These are phyloP conservation scores for Populus hybrid DNA, from an alignment of 441 rosid genomes.

Conservation along the genomic window DNA sequence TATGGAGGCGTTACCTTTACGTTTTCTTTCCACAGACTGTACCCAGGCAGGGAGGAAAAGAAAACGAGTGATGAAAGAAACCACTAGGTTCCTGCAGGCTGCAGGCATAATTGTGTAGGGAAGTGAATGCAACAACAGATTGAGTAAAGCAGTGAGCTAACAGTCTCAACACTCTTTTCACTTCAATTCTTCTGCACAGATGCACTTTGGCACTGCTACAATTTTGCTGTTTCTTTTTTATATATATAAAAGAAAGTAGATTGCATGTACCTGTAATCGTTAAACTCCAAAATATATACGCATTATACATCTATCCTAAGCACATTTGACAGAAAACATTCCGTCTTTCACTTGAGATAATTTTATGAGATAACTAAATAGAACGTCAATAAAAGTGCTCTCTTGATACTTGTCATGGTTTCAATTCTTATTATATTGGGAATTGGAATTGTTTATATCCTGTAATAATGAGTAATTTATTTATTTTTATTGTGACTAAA, in stretches of 20 bases:
- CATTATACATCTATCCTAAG: no score
- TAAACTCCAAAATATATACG: no score
- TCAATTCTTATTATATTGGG: no score
- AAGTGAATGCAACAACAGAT: constrained; percentile 30
- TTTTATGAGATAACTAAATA: no score
- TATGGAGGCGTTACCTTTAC: constrained; percentile 60
- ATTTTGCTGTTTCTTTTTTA: no score
- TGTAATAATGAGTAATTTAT: no score
- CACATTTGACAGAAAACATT: no score
- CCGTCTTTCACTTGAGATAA: no score
- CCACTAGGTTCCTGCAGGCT: constrained; percentile 30
- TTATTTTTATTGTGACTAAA: not conserved
- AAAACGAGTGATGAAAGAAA: constrained; percentile 28
- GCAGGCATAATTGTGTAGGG: constrained; percentile 42
- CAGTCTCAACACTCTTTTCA: not conserved
- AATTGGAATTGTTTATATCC: not conserved
- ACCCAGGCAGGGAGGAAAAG: not conserved
- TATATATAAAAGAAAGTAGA: no score
- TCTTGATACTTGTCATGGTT: no score
- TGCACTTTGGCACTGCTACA: not conserved
- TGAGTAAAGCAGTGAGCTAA: constrained; percentile 31
- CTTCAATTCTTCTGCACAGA: not conserved
- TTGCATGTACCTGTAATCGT: no score
- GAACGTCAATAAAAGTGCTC: no score
- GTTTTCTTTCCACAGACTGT: constrained; percentile 36